These are phyloP conservation scores for Aphanomyces euteiches DNA, from an alignment of 352 stramenopile genomes.

Conservation along the genomic window DNA sequence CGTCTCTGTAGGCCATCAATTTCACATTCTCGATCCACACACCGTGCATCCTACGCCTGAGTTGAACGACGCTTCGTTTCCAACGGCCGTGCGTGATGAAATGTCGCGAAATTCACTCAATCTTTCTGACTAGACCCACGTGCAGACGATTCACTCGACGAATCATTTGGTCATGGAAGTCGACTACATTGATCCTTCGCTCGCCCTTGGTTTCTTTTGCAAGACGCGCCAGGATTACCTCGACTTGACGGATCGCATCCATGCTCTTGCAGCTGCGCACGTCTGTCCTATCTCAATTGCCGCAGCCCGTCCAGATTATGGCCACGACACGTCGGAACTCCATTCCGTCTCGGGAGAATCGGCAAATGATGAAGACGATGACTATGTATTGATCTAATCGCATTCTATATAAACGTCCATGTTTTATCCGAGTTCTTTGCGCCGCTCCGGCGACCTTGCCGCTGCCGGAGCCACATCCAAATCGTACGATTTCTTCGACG, in stretches of 20 bases:
- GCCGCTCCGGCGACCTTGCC: too few species aligned
- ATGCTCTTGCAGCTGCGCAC: constrained; percentile 41
- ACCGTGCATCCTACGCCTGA: constrained; percentile 42
- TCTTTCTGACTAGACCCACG: constrained; percentile 45
- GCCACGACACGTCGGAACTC: constrained; percentile 43
- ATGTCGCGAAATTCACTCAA: constrained; percentile 33
- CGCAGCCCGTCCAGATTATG: constrained; percentile 53
- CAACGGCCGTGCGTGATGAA: constrained; percentile 15
- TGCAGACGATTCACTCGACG: constrained; percentile 52
- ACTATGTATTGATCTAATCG: constrained; percentile 66
- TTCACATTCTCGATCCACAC: constrained; percentile 39
- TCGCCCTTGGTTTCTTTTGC: constrained; percentile 92
- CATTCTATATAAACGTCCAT: too few species aligned
- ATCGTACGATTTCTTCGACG: too few species aligned
- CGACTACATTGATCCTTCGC: constrained; percentile 89
- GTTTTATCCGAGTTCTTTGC: too few species aligned
- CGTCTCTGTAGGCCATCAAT: constrained; percentile 26
- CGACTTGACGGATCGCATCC: constrained; percentile 58
- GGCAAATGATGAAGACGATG: constrained; percentile 37
- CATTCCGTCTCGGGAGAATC: constrained; percentile 64
- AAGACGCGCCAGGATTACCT: constrained; percentile 62
- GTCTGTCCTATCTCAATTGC: constrained; percentile 68
- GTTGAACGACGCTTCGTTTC: constrained; percentile 30
- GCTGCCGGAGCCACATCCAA: too few species aligned
- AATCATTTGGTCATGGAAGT: constrained; percentile 74